Percentiles rank a stretch among this genome's conserved stretches.
Evolutionary conservation across 2,329 filamentous ascomycete genomes (phyloP).

Genomic region (Fusarium sp.): DNA sequence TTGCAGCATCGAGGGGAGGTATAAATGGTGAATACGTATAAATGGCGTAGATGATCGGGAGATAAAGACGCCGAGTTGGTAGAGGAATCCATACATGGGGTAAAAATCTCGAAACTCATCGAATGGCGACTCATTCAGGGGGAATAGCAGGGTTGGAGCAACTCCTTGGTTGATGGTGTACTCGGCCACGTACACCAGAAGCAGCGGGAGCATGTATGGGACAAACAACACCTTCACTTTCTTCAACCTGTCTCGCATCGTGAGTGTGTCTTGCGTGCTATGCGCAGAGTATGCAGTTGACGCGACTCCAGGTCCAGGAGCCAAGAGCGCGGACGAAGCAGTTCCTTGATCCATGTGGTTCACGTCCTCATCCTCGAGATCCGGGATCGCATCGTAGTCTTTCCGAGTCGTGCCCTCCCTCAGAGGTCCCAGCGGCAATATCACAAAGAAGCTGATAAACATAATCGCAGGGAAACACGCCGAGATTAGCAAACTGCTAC

Average conservation of each 20-base stretch:
- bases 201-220: conserved; percentile 85
- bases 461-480: conserved; percentile 84
- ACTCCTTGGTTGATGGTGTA: conserved; percentile 98
- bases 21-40: conserved; percentile 81
- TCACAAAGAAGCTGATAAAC: conserved; percentile 84
- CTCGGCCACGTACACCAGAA: conserved; percentile 94
- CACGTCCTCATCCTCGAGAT: conserved; percentile 51
- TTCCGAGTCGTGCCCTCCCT: conserved; percentile 54
- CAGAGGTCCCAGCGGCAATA: conserved; percentile 77
- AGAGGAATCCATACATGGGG: conserved; percentile 92
- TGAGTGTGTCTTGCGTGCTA: conserved; percentile 39
- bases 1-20: conserved; percentile 84
- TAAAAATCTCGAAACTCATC: conserved; percentile 87
- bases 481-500: conserved; percentile 77
- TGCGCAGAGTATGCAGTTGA: conserved; percentile 52
- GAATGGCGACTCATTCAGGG: conserved; percentile 80
- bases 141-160: conserved; percentile 87
- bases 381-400: conserved; percentile 65
- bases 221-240: conserved; percentile 77
- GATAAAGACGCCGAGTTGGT: conserved; percentile 94
- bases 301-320: conserved; percentile 51
- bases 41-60: conserved; percentile 92
- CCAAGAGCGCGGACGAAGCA: conserved; percentile 60
- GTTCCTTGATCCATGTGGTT: conserved; percentile 49
- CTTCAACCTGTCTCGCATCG: conserved; percentile 64